Evolutionary conservation across 1,284 basidiomycete genomes (phyloP).

Genomic region (Inonotus hispidus): DNA sequence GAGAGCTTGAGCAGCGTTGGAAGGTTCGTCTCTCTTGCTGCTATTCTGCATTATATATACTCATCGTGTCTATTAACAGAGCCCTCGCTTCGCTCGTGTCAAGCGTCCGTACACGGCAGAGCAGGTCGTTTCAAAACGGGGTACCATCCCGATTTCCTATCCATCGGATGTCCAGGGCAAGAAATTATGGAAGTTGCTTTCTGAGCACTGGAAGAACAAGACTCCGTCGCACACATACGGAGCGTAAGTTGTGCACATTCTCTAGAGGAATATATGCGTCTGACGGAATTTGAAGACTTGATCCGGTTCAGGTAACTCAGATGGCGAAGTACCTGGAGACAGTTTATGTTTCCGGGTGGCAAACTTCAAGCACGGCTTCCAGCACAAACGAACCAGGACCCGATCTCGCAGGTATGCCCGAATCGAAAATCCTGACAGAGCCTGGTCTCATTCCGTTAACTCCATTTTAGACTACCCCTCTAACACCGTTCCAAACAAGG

Average conservation of each 20-base stretch:
- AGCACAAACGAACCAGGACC: conserved; percentile 95
- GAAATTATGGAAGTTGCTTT: conserved; percentile 78
- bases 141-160: conserved; percentile 82
- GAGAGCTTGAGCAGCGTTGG: conserved; percentile 87
- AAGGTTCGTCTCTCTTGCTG: conserved; percentile 52
- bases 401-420: conserved; percentile 80
- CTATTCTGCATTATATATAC: not conserved
- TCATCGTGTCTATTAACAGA: conserved; percentile 39
- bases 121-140: conserved; percentile 92
- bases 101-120: conserved; percentile 90
- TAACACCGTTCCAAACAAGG: conserved; percentile 92
- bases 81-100: conserved; percentile 78
- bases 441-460: not conserved
- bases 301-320: conserved; percentile 96
- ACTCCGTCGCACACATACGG: conserved; percentile 94
- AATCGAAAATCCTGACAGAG: not conserved
- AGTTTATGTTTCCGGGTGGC: conserved; percentile 98
- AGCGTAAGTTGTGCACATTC: conserved; percentile 62
- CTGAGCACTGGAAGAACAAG: conserved; percentile 60
- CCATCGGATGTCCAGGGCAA: conserved; percentile 82
- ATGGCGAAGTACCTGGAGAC: conserved; percentile 99
- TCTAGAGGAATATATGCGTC: not conserved
- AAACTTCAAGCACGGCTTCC: conserved; percentile 87
- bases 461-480: conserved; percentile 74
- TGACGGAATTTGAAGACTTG: conserved; percentile 53